Evolutionary conservation across 2,329 filamentous ascomycete genomes (phyloP).

Genomic region (Fusarium pilosicola): DNA sequence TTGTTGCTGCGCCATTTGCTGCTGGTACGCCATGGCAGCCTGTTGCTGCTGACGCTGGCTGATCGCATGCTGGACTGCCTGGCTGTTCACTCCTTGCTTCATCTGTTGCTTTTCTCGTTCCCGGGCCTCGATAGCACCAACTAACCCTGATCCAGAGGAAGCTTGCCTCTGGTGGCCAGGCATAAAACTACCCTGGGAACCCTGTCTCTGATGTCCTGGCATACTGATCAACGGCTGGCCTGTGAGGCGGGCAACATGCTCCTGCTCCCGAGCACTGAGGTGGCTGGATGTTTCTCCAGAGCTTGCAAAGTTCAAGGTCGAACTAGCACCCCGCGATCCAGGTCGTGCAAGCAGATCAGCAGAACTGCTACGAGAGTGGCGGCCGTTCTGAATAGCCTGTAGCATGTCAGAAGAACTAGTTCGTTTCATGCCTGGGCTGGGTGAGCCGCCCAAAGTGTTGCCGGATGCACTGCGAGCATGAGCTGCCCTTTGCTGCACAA

Average conservation of each 20-base stretch:
- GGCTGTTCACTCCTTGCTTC: conserved; percentile 69
- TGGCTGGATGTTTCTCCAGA: conserved; percentile 58
- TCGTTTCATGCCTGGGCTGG: conserved; percentile 50
- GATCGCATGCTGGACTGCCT: conserved; percentile 38
- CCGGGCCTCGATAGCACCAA: conserved; percentile 81
- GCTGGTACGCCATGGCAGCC: conserved; percentile 26
- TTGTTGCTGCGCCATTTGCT: conserved; percentile 64
- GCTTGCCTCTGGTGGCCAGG: conserved; percentile 62
- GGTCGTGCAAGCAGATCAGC: conserved; percentile 61
- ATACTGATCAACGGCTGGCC: conserved; percentile 80
- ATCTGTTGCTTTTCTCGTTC: conserved; percentile 81
- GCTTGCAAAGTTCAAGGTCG: conserved; percentile 60
- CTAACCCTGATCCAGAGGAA: conserved; percentile 68
- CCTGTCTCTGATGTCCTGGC: conserved; percentile 61
- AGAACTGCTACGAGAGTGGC: conserved; percentile 57
- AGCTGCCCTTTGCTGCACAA: conserved; percentile 78
- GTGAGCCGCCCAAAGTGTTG: conserved; percentile 51
- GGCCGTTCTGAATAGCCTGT: conserved; percentile 22
- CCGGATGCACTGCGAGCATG: conserved; percentile 70
- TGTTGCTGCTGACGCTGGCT: conserved; percentile 34
- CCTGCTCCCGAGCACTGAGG: conserved; percentile 87
- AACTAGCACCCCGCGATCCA: conserved; percentile 67
- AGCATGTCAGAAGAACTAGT: conserved; percentile 54
- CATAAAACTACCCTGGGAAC: conserved; percentile 65
- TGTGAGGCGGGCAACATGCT: conserved; percentile 85